A percentile compares a stretch with the other conserved stretches of the same genome.
phyloP scores from a whole-genome alignment of 2,329 filamentous ascomycete species.

The Cercospora sesami region DNA sequence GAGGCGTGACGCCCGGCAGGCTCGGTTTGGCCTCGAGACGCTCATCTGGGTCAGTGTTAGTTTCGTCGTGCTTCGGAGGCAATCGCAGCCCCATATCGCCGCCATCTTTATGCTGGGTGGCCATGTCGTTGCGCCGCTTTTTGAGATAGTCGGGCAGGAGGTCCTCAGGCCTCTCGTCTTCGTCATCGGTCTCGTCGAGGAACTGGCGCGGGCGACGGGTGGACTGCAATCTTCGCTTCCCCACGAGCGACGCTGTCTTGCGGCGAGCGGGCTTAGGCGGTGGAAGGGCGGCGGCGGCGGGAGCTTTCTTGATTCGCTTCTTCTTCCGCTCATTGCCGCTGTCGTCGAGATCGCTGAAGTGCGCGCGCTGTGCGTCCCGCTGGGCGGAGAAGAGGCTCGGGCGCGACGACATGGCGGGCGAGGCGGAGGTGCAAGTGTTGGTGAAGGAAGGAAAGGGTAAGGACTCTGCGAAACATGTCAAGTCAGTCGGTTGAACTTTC shows the following conservation, averaged over 20 bases:
- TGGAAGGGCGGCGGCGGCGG: conserved; percentile 52
- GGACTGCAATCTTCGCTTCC: conserved; percentile 28
- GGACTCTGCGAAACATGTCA: not conserved
- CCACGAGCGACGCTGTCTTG: conserved; percentile 42
- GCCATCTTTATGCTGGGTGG: conserved; percentile 56
- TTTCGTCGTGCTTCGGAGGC: conserved; percentile 72
- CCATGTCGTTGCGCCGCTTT: conserved; percentile 67
- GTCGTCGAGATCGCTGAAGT: conserved; percentile 40
- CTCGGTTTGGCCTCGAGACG: conserved; percentile 68
- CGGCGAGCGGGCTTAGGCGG: conserved; percentile 46
- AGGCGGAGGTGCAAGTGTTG: not conserved
- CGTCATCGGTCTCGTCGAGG: conserved; percentile 48
- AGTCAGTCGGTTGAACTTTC: not conserved
- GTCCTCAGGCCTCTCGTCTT: conserved; percentile 58
- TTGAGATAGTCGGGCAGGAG: conserved; percentile 72
- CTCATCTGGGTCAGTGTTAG: conserved; percentile 67
- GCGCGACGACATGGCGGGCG: conserved; percentile 8
- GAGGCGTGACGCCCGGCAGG: conserved; percentile 65
- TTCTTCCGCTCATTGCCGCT: conserved; percentile 70
- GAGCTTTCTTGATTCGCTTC: conserved; percentile 57
- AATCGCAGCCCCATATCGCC: conserved; percentile 68
- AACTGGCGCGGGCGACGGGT: conserved; percentile 23
- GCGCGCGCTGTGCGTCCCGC: conserved; percentile 1
- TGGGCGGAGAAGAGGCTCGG: not conserved
- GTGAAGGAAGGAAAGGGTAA: not conserved